Evolutionary conservation across 2,329 filamentous ascomycete species (phyloP).

Genomic region (Aspergillus tubingensis): DNA sequence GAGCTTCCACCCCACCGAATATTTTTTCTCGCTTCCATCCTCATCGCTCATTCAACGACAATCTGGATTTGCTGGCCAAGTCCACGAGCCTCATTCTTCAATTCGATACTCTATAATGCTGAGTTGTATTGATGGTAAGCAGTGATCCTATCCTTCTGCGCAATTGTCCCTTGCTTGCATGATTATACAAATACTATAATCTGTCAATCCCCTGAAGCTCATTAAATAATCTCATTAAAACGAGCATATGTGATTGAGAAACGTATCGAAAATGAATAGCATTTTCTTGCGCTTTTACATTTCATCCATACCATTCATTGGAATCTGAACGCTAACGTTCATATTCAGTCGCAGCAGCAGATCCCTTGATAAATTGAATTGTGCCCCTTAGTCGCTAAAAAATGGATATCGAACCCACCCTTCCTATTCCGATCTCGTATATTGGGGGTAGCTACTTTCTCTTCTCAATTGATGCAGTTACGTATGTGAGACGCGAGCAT

Average conservation of each 20-base stretch:
- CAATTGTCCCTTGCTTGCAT: slow-evolving; percentile 47
- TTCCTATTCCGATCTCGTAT: slow-evolving; percentile 75
- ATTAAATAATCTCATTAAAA: slow-evolving; percentile 35
- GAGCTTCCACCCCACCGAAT: slow-evolving; percentile 9
- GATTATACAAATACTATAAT: slow-evolving; percentile 68
- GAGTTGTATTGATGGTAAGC: slow-evolving; percentile 35
- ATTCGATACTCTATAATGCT: slow-evolving; percentile 8
- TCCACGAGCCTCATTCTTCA: slow-evolving; percentile 13
- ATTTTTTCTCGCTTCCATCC: slow-evolving; percentile 5
- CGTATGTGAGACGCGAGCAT: slow-evolving; percentile 74
- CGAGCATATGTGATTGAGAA: slow-evolving; percentile 47
- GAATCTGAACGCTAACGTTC: slow-evolving; percentile 27
- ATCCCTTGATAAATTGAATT: background rate
- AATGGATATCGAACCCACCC: slow-evolving; percentile 43
- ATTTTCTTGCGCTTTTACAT: slow-evolving; percentile 15
- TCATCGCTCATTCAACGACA: slow-evolving; percentile 9
- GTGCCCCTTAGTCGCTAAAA: slow-evolving; percentile 8
- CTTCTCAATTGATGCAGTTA: slow-evolving; percentile 81
- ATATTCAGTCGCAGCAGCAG: slow-evolving; percentile 17
- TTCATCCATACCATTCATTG: slow-evolving; percentile 6
- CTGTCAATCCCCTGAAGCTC: slow-evolving; percentile 81
- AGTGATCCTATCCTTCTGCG: background rate
- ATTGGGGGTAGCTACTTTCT: slow-evolving; percentile 82
- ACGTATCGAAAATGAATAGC: slow-evolving; percentile 43
- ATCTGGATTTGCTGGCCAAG: slow-evolving; percentile 35